Evolutionary conservation across 1,284 basidiomycete genomes (phyloP), one percentile per base, ranked within the genome.

Genomic region (Prillingera fragicola): DNA sequence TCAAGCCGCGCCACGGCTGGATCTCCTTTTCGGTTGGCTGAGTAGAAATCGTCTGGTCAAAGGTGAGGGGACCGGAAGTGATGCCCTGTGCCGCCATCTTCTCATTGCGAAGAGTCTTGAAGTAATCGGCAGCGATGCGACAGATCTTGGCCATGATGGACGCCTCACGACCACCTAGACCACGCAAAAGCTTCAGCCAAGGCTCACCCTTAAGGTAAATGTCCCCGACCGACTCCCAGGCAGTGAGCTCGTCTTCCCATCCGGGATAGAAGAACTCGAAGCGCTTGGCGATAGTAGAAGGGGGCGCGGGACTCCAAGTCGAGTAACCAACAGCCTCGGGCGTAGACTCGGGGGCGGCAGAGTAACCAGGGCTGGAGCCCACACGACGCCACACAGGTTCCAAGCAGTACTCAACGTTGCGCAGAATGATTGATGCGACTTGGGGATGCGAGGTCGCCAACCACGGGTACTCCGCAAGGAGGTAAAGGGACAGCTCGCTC

Each of bases 261-360:
- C 80, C 74, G 2, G 87, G 81, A 68, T 84, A 94, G 76, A 95
- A 96, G 75, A 89, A 96, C 8, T 86, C 79, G 59, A 85, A 91
- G 34, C 83, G 81, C 18, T 77, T 77, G 6, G 73, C 77, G 45
- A 73, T 77, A 12, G 87, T 87, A 50, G 79, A 76, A 0, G 86
- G 84, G 15, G 89, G 87, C 49, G 44, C 28, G 39, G 39, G 21
- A n/a, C n/a, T n/a, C n/a, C n/a, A n/a, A n/a, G n/a, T n/a, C n/a
- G n/a, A n/a, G n/a, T n/a, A n/a, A n/a, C n/a, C n/a, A n/a, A n/a
- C n/a, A n/a, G n/a, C n/a, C n/a, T n/a, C n/a, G n/a, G n/a, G n/a
- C n/a, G n/a, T n/a, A n/a, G n/a, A n/a, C n/a, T n/a, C n/a, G n/a
- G n/a, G n/a, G n/a, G n/a, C n/a, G n/a, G n/a, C n/a, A n/a, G n/a